These are phyloP conservation scores for Rhodamnia rubescens DNA, from an alignment of 345 rosid genomes.

Conservation along the genomic window DNA sequence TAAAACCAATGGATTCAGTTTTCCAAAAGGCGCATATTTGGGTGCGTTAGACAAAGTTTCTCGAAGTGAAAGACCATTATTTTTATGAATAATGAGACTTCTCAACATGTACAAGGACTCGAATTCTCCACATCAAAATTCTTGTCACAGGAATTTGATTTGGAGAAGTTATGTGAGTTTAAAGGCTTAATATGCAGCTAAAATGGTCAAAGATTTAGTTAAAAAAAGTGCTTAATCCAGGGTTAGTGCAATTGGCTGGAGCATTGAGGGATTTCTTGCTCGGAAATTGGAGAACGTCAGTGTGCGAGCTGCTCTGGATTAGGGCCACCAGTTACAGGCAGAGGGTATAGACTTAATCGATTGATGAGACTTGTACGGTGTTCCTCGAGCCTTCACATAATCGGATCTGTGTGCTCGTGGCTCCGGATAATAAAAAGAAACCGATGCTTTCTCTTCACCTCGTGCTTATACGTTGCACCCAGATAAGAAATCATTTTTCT, in stretches of 20 bases:
- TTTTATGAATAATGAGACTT: not conserved
- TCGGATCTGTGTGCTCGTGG: not conserved
- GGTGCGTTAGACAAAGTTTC: not conserved
- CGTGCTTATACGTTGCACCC: not conserved
- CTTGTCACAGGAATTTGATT: not conserved
- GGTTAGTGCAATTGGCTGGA: not conserved
- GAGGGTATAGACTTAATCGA: not conserved
- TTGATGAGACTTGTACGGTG: not conserved
- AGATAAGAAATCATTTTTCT: not conserved
- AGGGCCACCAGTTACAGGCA: rapidly evolving
- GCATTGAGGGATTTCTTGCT: not conserved
- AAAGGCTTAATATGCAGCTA: not conserved
- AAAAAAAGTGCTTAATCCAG: not conserved
- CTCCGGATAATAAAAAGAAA: not conserved
- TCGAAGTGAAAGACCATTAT: not conserved
- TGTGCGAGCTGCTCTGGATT: rapidly evolving
- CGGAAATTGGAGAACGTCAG: rapidly evolving
- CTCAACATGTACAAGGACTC: not conserved
- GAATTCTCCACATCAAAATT: not conserved
- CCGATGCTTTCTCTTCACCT: not conserved
- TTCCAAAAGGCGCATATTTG: not conserved
- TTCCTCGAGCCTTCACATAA: not conserved
- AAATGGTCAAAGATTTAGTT: not conserved
- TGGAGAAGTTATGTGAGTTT: not conserved
- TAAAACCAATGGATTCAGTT: not conserved